Conservation (phyloP, 495 filamentous ascomycete genomes). For the Penicillium tannophilum region DNA sequence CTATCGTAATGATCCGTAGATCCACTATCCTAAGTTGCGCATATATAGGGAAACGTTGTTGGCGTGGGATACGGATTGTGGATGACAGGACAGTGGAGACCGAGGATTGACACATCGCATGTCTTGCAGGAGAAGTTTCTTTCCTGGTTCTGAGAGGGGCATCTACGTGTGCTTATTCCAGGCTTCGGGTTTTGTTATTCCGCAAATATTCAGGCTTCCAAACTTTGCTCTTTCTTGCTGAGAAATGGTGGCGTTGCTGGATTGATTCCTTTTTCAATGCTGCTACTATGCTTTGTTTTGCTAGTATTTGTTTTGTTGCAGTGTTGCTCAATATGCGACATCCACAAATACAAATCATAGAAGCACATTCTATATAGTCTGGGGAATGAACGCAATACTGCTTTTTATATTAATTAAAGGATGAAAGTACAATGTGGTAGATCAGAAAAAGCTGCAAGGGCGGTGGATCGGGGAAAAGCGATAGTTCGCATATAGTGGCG, state of each 20-base stretch:
- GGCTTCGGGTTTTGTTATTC: not conserved
- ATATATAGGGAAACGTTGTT: not conserved
- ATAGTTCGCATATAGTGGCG: not conserved
- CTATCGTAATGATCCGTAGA: constrained; percentile 1
- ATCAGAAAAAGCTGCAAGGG: constrained; percentile 13
- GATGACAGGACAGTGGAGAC: constrained; percentile 4
- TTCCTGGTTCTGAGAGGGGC: not conserved
- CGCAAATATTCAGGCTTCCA: not conserved
- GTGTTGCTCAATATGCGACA: not conserved
- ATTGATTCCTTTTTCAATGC: not conserved
- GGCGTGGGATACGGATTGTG: not conserved
- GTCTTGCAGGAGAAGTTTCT: constrained; percentile 6
- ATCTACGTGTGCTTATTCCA: not conserved
- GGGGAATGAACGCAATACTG: not conserved
- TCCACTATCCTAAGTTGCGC: not conserved
- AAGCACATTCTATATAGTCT: not conserved
- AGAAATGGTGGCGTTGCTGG: not conserved
- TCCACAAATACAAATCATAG: not conserved
- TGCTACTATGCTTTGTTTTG: not conserved
- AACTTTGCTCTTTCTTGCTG: not conserved
- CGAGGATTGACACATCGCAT: constrained; percentile 11
- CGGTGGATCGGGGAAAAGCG: constrained; percentile 9
- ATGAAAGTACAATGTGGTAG: constrained; percentile 1
- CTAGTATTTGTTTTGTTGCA: not conserved
- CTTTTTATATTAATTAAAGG: not conserved